Percentiles rank a stretch among this genome's conserved stretches.
These are phyloP conservation scores for Metschnikowia aberdeeniae DNA, from an alignment of 805 yeast species.

Conservation along the genomic window DNA sequence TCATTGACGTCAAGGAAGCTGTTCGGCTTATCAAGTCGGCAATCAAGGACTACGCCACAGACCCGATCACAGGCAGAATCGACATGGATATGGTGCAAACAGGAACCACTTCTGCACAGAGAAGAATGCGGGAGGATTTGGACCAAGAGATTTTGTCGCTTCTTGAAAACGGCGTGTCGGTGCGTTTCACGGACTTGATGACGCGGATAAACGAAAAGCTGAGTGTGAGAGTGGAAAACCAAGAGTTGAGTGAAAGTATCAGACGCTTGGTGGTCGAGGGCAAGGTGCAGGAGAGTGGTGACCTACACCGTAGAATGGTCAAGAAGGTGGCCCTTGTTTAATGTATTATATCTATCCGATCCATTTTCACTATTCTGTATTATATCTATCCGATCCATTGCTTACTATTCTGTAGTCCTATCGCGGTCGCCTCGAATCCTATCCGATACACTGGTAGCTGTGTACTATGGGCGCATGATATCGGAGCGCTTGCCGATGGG, in stretches of 20 bases:
- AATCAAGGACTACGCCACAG: constrained; percentile 96
- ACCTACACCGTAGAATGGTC: constrained; percentile 63
- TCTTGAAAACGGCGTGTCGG: constrained; percentile 47
- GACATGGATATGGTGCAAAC: constrained; percentile 98
- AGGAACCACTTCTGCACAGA: constrained; percentile 85
- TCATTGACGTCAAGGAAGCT: constrained; percentile 86
- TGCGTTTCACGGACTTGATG: constrained; percentile 57
- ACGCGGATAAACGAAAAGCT: constrained; percentile 63
- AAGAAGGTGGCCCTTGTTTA: constrained; percentile 21
- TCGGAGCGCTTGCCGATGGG: no score
- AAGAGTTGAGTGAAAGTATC: constrained; percentile 65
- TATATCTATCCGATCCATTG: not conserved
- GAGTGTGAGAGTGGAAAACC: constrained; percentile 60
- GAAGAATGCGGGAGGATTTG: constrained; percentile 71
- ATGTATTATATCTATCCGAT: not conserved
- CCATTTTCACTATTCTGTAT: not conserved
- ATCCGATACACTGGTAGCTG: no score
- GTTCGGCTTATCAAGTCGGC: constrained; percentile 91
- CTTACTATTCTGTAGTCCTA: no score
- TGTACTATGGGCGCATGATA: no score
- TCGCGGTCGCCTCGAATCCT: no score
- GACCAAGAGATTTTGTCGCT: constrained; percentile 54
- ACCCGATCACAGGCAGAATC: constrained; percentile 92
- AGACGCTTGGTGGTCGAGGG: constrained; percentile 70
- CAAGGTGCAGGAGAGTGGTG: constrained; percentile 64